A percentile compares a stretch with the other conserved stretches of the same genome.
Evolutionary conservation across 768 basidiomycete species (phyloP).

Genomic region (Auriscalpium vulgare): DNA sequence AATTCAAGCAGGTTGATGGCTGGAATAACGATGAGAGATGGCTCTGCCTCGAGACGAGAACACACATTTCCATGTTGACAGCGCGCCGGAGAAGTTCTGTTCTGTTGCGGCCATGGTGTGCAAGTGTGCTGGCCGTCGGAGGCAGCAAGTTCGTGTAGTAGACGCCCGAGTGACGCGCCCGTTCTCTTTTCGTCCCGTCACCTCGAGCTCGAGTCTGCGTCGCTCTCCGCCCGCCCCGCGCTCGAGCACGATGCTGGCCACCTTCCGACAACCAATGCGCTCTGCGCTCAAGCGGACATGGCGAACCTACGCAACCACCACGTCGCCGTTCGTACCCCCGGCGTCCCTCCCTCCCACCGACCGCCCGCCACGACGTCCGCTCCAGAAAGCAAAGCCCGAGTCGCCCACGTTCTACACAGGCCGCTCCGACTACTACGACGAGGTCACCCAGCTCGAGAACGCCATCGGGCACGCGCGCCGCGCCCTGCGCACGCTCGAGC

Average conservation of each 20-base stretch:
- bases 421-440: constrained; percentile 67
- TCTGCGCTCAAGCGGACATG: neutral
- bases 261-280: neutral
- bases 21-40: constrained; percentile 21
- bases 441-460: constrained; percentile 54
- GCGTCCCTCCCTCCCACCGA: constrained; percentile 18
- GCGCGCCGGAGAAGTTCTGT: constrained; percentile 87
- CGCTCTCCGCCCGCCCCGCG: neutral
- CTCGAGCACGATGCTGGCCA: neutral
- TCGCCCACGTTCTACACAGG: constrained; percentile 84
- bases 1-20: constrained; percentile 85
- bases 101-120: constrained; percentile 29
- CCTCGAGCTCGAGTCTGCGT: neutral
- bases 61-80: constrained; percentile 86
- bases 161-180: too few relatives aligned
- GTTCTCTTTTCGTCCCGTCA: neutral
- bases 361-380: neutral
- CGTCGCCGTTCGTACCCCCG: constrained; percentile 22
- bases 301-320: constrained; percentile 16
- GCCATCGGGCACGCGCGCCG: constrained; percentile 51
- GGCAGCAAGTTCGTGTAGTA: neutral
- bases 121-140: neutral
- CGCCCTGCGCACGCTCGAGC: constrained; percentile 53
- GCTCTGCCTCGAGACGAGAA: neutral
- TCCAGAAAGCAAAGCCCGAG: constrained; percentile 33